phyloP scores from a whole-genome alignment of 768 basidiomycete genomes.

The Leccinum rimulosum region DNA sequence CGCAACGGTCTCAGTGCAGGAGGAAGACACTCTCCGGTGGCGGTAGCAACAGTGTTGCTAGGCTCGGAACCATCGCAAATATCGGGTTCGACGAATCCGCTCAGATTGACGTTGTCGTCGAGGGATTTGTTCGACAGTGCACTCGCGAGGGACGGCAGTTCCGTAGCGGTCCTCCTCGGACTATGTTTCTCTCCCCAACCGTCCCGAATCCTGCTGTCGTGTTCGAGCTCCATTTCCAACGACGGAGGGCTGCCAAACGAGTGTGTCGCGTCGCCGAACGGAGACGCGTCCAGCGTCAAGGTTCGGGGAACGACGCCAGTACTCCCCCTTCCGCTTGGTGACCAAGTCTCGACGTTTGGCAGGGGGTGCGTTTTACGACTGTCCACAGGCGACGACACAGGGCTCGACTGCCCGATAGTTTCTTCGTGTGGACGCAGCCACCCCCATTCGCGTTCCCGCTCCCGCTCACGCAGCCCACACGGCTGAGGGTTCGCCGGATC shows the following conservation, averaged over 20 bases:
- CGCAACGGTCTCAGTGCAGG: conserved; percentile 21
- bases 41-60: background rate
- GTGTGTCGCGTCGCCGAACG: background rate
- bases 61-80: conserved; percentile 9
- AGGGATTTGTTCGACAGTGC: conserved; percentile 19
- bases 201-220: background rate
- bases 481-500: conserved; percentile 20
- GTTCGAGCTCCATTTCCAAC: background rate
- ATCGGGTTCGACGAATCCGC: background rate
- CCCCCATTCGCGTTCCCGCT: background rate
- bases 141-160: conserved; percentile 18
- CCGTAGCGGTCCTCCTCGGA: background rate
- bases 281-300: background rate
- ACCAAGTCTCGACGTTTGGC: background rate
- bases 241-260: background rate
- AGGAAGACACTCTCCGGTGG: conserved; percentile 18
- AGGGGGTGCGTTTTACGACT: background rate
- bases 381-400: conserved; percentile 1
- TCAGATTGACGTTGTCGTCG: conserved; percentile 12
- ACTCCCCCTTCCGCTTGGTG: conserved; percentile 1
- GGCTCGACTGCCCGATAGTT: background rate
- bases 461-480: conserved; percentile 8
- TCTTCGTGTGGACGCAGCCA: background rate
- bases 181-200: background rate
- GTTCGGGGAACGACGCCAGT: background rate